Evolutionary conservation across 2,329 filamentous ascomycete genomes (phyloP).

Genomic region (Curvularia lunata): DNA sequence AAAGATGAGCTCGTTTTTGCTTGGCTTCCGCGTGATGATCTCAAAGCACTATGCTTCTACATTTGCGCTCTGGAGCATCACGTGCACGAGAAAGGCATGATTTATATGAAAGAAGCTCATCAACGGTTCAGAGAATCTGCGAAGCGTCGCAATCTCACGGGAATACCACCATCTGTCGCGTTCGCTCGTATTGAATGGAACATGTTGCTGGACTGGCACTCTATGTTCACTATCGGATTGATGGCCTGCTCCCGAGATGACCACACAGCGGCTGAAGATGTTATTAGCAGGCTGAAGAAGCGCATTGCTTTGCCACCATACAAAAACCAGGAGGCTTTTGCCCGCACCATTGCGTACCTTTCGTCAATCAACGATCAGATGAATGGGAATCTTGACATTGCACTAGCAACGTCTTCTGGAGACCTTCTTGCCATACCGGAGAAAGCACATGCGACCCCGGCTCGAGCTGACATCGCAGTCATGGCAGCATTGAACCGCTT

Average conservation of each 20-base stretch:
- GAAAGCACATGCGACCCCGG: constrained; percentile 27
- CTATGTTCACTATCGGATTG: constrained; percentile 74
- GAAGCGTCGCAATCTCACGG: constrained; percentile 25
- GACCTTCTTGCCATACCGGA: constrained; percentile 62
- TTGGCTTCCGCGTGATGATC: constrained; percentile 66
- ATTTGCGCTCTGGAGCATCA: constrained; percentile 63
- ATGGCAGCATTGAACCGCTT: constrained; percentile 58
- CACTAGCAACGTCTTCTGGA: constrained; percentile 70
- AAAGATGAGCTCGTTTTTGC: constrained; percentile 58
- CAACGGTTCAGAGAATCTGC: constrained; percentile 54
- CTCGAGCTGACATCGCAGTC: constrained; percentile 52
- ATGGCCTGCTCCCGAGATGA: constrained; percentile 73
- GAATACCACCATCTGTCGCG: constrained; percentile 32
- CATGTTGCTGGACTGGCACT: constrained; percentile 68
- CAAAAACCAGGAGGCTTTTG: constrained; percentile 51
- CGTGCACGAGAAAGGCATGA: constrained; percentile 62
- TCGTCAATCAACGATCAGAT: constrained; percentile 78
- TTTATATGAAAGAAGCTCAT: constrained; percentile 64
- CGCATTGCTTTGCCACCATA: constrained; percentile 52
- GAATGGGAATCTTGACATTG: constrained; percentile 72
- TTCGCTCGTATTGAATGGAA: constrained; percentile 65
- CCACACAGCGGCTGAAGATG: constrained; percentile 59
- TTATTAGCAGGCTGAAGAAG: constrained; percentile 19
- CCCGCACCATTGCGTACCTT: constrained; percentile 71
- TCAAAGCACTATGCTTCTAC: constrained; percentile 66